Conservation (phyloP, 192 early-diverging fungal genomes). For the Coemansia sp. region DNA sequence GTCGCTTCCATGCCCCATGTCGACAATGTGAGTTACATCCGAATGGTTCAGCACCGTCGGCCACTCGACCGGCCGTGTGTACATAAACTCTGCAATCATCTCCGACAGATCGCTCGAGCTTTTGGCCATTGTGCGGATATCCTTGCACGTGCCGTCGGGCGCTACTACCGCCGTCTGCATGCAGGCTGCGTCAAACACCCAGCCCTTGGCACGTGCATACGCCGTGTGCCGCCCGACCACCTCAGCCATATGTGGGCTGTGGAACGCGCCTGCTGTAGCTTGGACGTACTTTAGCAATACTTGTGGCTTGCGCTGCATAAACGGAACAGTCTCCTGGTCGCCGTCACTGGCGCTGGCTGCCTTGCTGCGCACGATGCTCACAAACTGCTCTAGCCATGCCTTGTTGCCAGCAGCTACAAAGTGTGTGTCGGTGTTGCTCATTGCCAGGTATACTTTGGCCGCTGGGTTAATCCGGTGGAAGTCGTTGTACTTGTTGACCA, state of each 20-base stretch:
- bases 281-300: constrained; percentile 79
- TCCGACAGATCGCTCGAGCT: constrained; percentile 11
- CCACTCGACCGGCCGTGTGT: constrained; percentile 30
- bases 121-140: constrained; percentile 6
- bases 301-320: constrained; percentile 77
- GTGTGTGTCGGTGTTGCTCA: constrained; percentile 73
- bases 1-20: constrained; percentile 77
- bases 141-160: constrained; percentile 61
- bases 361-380: constrained; percentile 72
- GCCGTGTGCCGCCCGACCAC: constrained; percentile 58
- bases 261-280: constrained; percentile 74
- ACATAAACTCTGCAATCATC: constrained; percentile 23
- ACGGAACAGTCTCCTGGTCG: constrained; percentile 83
- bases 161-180: constrained; percentile 67
- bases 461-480: constrained; percentile 54
- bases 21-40: constrained; percentile 70
- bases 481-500: constrained; percentile 77
- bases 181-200: constrained; percentile 57
- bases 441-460: constrained; percentile 65
- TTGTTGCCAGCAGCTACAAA: constrained; percentile 79
- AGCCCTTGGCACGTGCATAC: constrained; percentile 64
- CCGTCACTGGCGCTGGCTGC: constrained; percentile 62
- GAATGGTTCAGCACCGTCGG: constrained; percentile 19
- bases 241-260: constrained; percentile 68
- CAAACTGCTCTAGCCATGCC: constrained; percentile 78